Evolutionary conservation across 768 basidiomycete genomes (phyloP), one percentile per base, ranked within the genome.

Genomic region (Fibroporia radiculosa): DNA sequence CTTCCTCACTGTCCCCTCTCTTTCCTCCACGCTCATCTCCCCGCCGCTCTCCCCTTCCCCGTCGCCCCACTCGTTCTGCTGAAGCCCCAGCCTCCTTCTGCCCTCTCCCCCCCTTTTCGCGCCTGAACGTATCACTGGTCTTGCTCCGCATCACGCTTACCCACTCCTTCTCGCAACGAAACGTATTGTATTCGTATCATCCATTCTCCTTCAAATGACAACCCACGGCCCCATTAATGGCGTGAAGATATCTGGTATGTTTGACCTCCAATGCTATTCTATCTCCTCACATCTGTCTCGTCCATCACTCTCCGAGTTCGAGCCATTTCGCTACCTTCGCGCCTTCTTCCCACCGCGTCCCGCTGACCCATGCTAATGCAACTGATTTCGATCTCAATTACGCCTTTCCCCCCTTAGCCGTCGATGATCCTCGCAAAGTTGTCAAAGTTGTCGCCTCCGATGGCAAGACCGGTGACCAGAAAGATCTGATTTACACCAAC

Each of bases 361-460:
- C 54, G 24, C 33, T 24, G 2, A 13, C 14, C 32, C 3, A 27
- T 25, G 18, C 28, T 45, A n/a, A n/a, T n/a, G n/a, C n/a, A n/a
- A n/a, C n/a, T n/a, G n/a, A n/a, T n/a, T n/a, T n/a, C n/a, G n/a
- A n/a, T n/a, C n/a, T n/a, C n/a, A 29, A 36, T 37, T 38, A 27
- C 19, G 37, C 59, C 57, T 47, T 45, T 40, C 25, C 42, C 40
- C 13, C 42, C 56, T 48, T 65, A 85, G 82, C 80, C 62, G 80
- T 86, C 69, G 96, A 98, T 71, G 95, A 99, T 72, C 92, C 95
- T n/a, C 78, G 84, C 66, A 89, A 89, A 71, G 77, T 96, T 60
- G 84, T 95, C 72, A 92, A 89, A 65, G 96, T 99, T 58, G 74
- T 87, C 62, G 95, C 93, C 47, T 89, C 85, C 50, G 87, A 93